Evolutionary conservation across 371 early-diverging fungal species (phyloP).

Genomic region (Syncephalastrum monosporum): DNA sequence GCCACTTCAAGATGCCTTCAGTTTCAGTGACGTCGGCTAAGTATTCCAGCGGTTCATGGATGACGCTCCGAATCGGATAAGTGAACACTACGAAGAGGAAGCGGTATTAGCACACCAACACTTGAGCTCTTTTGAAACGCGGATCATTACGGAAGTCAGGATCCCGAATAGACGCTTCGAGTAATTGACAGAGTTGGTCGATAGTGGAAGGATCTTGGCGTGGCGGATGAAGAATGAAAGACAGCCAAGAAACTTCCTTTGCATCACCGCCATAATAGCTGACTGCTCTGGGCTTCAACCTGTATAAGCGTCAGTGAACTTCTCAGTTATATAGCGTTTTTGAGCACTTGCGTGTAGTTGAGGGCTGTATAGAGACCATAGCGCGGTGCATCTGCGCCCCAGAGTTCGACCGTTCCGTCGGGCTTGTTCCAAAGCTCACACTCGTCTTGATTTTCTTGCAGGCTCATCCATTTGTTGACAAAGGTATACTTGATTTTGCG

Average conservation of each 20-base stretch:
- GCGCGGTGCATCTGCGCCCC: not conserved
- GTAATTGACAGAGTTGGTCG: too few relatives aligned
- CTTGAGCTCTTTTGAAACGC: not conserved
- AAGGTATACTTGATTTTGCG: slow-evolving; percentile 5
- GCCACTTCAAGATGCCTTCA: too few relatives aligned
- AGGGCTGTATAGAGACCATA: not conserved
- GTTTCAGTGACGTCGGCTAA: not conserved
- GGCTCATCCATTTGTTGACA: slow-evolving; percentile 4
- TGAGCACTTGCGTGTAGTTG: not conserved
- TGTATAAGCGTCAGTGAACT: not conserved
- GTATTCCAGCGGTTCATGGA: not conserved
- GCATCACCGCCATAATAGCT: not conserved
- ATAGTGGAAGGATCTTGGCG: not conserved
- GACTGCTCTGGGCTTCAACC: slow-evolving; percentile 1
- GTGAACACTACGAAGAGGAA: not conserved
- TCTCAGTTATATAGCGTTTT: not conserved
- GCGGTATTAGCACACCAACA: too few relatives aligned
- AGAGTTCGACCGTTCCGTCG: not conserved
- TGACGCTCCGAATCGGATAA: not conserved
- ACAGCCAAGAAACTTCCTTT: slow-evolving; percentile 4
- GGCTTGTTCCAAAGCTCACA: not conserved
- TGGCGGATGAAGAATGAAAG: slow-evolving; percentile 4
- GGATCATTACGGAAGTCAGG: slow-evolving; percentile 4
- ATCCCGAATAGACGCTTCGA: not conserved
- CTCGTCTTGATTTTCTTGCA: slow-evolving; percentile 5